Base-by-base conservation (phyloP, 2,329 filamentous ascomycete genomes). In the Meredithiella fracta region DNA sequence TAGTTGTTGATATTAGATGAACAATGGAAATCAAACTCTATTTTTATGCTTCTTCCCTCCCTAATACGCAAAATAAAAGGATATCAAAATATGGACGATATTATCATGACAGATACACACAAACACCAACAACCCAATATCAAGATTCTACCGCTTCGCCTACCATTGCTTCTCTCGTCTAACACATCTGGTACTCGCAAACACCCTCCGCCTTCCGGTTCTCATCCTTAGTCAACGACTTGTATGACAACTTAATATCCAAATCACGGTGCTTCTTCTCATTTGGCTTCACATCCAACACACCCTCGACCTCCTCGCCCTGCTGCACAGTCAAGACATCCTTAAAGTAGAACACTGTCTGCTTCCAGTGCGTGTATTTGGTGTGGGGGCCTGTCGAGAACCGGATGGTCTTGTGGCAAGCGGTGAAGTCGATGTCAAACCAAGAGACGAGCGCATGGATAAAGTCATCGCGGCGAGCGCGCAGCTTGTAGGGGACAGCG, bases 351-450 rank as follows among this genome's bases (percentile, higher is more conserved):
- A 98, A 97, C 60, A 98, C 92, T 11, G 92, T 98, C 76, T 98
- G 92, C 75, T 98, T 98, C 92, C 92, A 98, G 78, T 98, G 92
- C 17, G 92, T 98, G 74, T 97, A 97, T 74, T 96, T 97, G 64
- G 91, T 94, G 72, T 97, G 92, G 26, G 92, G 92, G 22, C 92
- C 92, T 17, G 92, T 98, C 55, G 87, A 94, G 78, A 98, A 98
- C 66, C 83, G 81, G 67, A 98, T 89, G 31, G 89, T 86, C 79
- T 97, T 97, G 79, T 98, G 92, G 79, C 92, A 97, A 59, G 89
- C 90, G 53, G 86, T 86, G 73, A 98, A 98, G 66, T 97, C 91
- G 64, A 98, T 97, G 68, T 98, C 92, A 73, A 98, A 98, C 92
- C 92, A 98, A 9, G 91, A 86, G 63, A 98, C 94, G 57, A 98